These are phyloP conservation scores for Solidago caesia DNA, from an alignment of 129 eudicot genomes.

Conservation along the genomic window DNA sequence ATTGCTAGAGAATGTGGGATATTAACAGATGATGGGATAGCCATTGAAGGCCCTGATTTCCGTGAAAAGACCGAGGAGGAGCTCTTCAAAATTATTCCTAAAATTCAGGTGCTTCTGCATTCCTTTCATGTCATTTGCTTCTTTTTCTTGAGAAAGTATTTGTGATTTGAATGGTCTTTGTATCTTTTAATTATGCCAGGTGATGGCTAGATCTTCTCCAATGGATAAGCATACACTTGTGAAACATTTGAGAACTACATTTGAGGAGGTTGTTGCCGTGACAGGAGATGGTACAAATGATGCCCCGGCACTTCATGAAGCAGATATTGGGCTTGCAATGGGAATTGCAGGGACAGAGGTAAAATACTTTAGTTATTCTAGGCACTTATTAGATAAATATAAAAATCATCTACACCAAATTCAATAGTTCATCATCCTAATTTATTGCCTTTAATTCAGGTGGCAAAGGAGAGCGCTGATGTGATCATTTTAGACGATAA, in stretches of 20 bases:
- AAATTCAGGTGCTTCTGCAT: conserved; percentile 61
- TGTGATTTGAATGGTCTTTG: background rate
- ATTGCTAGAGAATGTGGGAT: conserved; percentile 98
- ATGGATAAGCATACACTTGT: conserved; percentile 94
- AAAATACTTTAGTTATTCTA: conserved; percentile 10
- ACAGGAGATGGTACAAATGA: conserved; percentile 99
- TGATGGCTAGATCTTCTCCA: conserved; percentile 97
- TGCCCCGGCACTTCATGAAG: conserved; percentile 99
- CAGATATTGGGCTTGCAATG: conserved; percentile 99
- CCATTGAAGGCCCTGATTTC: conserved; percentile 93
- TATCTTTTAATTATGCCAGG: conserved; percentile 41
- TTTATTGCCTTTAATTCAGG: conserved; percentile 41
- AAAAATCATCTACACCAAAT: background rate
- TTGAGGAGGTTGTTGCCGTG: conserved; percentile 90
- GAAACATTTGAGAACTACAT: conserved; percentile 70
- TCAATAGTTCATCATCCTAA: background rate
- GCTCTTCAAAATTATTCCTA: conserved; percentile 71
- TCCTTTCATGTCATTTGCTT: conserved; percentile 10
- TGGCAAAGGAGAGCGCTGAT: conserved; percentile 98
- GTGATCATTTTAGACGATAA: conserved; percentile 90
- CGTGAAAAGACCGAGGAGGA: conserved; percentile 69
- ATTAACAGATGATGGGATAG: conserved; percentile 78
- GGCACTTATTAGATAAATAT: background rate
- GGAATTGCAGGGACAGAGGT: conserved; percentile 99
- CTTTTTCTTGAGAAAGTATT: background rate